phyloP scores from a whole-genome alignment of 1,139 yeast genomes.

The Geotrichum histeridarum region DNA sequence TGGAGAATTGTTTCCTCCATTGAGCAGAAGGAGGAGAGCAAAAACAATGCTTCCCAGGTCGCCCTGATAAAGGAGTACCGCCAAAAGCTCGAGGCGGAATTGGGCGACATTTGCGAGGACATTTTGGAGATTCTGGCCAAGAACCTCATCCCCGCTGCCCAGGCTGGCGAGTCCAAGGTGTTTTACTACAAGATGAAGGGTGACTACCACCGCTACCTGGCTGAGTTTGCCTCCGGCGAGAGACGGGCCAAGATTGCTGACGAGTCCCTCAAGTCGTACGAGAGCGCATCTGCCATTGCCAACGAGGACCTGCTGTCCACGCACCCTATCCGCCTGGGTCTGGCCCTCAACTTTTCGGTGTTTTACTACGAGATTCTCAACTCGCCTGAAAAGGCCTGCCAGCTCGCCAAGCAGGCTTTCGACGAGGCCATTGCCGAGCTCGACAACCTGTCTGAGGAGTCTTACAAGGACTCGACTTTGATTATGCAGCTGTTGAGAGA shows the following conservation, averaged over 20 bases:
- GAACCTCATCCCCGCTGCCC: conserved; percentile 90
- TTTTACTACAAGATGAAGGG: conserved; percentile 99
- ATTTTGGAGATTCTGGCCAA: conserved; percentile 80
- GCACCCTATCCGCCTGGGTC: conserved; percentile 97
- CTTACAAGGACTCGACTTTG: conserved; percentile 95
- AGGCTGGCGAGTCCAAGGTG: conserved; percentile 96
- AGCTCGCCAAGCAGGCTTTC: conserved; percentile 97
- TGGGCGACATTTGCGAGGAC: conserved; percentile 92
- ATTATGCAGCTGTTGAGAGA: conserved; percentile 98
- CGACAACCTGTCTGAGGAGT: conserved; percentile 95
- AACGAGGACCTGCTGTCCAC: conserved; percentile 97
- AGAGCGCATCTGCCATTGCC: conserved; percentile 95
- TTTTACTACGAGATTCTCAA: conserved; percentile 97
- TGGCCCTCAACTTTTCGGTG: conserved; percentile 95
- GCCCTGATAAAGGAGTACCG: conserved; percentile 90
- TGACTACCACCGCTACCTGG: conserved; percentile 98
- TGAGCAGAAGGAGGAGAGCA: conserved; percentile 98
- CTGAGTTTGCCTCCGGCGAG: conserved; percentile 91
- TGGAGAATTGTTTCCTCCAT: conserved; percentile 99
- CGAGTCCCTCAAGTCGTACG: conserved; percentile 90
- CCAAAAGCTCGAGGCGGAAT: conserved; percentile 89
- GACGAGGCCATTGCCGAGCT: conserved; percentile 99
- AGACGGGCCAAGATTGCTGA: conserved; percentile 94
- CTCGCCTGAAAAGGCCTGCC: conserved; percentile 98
- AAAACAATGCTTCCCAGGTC: conserved; percentile 82